phyloP scores from a whole-genome alignment of 2,329 filamentous ascomycete genomes.

The Clarireedia monteithiana region DNA sequence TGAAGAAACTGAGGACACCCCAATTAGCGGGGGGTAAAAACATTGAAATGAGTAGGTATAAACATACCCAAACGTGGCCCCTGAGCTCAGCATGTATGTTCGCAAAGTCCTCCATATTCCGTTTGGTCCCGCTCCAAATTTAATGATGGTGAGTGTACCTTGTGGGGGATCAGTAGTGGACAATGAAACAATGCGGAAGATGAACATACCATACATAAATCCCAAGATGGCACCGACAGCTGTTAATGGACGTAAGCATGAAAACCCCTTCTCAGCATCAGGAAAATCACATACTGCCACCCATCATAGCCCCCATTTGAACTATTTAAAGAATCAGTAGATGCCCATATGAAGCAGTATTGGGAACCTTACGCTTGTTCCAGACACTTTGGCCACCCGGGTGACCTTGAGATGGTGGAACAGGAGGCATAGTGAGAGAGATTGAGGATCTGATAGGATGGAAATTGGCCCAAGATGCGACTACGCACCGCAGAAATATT shows the following conservation, averaged over 20 bases:
- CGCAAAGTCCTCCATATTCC: constrained; percentile 90
- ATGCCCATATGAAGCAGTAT: constrained; percentile 21
- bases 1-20: constrained; percentile 67
- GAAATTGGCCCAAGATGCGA: background rate
- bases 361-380: constrained; percentile 7
- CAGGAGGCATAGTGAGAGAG: constrained; percentile 2
- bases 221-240: constrained; percentile 95
- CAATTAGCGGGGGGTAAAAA: background rate
- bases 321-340: constrained; percentile 45
- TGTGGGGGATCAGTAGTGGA: background rate
- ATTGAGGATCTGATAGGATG: background rate
- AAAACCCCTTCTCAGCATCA: background rate
- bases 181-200: background rate
- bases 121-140: constrained; percentile 87
- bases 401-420: constrained; percentile 8
- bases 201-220: constrained; percentile 79
- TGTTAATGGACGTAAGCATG: constrained; percentile 32
- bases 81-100: constrained; percentile 94
- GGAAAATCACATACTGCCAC: constrained; percentile 68
- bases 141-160: constrained; percentile 92
- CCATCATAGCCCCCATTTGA: constrained; percentile 99
- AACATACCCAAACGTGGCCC: constrained; percentile 84
- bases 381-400: constrained; percentile 5
- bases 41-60: constrained; percentile 16
- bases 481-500: background rate